Evolutionary conservation across 1,139 yeast species (phyloP).

Genomic region (Meyerozyma athensensis): DNA sequence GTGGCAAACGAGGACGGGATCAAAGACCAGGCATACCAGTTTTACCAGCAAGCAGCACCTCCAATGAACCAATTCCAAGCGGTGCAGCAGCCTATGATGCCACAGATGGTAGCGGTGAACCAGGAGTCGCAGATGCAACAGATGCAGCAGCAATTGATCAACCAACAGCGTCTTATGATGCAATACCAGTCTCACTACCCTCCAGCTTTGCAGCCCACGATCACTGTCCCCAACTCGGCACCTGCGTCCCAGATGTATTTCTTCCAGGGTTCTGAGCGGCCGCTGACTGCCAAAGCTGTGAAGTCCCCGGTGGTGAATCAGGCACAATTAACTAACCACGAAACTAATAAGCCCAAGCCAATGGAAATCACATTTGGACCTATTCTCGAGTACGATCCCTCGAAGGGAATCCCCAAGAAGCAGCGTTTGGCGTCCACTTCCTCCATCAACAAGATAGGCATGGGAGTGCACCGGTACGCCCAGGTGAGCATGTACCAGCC

Average conservation of each 20-base stretch:
- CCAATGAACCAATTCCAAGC: not conserved
- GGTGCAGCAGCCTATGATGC: not conserved
- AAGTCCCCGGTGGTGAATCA: too few species aligned
- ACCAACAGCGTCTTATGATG: slow-evolving; percentile 4
- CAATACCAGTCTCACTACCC: slow-evolving; percentile 2
- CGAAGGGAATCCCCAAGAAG: slow-evolving; percentile 21
- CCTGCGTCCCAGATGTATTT: slow-evolving; percentile 5
- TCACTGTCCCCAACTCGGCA: not conserved
- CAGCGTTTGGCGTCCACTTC: slow-evolving; percentile 3
- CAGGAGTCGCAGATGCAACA: not conserved
- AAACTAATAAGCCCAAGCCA: slow-evolving; percentile 20
- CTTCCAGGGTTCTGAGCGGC: slow-evolving; percentile 1
- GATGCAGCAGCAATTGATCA: slow-evolving; percentile 1
- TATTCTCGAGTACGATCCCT: slow-evolving; percentile 39
- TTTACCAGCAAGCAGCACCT: not conserved
- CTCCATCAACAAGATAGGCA: slow-evolving; percentile 13
- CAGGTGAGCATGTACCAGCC: slow-evolving; percentile 35
- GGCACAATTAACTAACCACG: slow-evolving; percentile 5
- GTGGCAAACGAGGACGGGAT: not conserved
- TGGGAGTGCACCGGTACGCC: slow-evolving; percentile 26
- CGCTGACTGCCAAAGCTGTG: too few species aligned
- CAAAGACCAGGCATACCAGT: not conserved
- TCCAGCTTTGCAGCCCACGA: slow-evolving; percentile 1
- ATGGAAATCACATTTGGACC: slow-evolving; percentile 39
- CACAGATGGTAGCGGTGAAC: too few species aligned